Evolutionary conservation across 2,329 filamentous ascomycete genomes (phyloP).

Genomic region (Scedosporium apiospermum): DNA sequence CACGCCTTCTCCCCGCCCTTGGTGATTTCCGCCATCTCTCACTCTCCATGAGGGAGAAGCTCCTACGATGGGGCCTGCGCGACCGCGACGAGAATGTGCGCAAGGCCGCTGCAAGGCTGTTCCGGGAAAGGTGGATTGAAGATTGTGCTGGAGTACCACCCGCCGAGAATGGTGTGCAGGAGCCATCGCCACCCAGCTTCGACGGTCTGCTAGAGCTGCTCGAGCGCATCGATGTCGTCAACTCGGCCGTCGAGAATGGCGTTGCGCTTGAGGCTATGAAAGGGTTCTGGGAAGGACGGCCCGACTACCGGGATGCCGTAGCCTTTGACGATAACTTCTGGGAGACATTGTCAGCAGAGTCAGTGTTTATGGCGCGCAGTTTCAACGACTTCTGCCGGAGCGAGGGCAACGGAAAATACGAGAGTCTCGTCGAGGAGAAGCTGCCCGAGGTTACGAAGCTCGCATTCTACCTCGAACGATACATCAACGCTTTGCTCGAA

Average conservation of each 20-base stretch:
- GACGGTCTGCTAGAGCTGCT: conserved; percentile 84
- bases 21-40: conserved; percentile 93
- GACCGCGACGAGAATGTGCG: conserved; percentile 92
- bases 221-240: conserved; percentile 87
- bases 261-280: conserved; percentile 91
- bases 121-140: conserved; percentile 95
- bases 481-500: conserved; percentile 61
- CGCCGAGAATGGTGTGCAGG: conserved; percentile 45
- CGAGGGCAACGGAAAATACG: conserved; percentile 64
- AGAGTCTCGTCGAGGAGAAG: conserved; percentile 76
- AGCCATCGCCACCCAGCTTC: conserved; percentile 50
- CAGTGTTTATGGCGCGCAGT: conserved; percentile 80
- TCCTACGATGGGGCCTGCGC: conserved; percentile 86
- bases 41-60: conserved; percentile 87
- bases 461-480: conserved; percentile 75
- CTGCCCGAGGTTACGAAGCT: conserved; percentile 90
- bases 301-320: conserved; percentile 67
- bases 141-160: conserved; percentile 69
- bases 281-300: conserved; percentile 89
- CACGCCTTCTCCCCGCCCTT: conserved; percentile 73
- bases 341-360: conserved; percentile 74
- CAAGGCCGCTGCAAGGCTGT: conserved; percentile 81
- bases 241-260: conserved; percentile 80
- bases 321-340: conserved; percentile 67
- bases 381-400: conserved; percentile 88